Percentiles rank a stretch among this genome's conserved stretches.
Conservation (phyloP, 2,329 filamentous ascomycete species). For the Diatrype stigma region DNA sequence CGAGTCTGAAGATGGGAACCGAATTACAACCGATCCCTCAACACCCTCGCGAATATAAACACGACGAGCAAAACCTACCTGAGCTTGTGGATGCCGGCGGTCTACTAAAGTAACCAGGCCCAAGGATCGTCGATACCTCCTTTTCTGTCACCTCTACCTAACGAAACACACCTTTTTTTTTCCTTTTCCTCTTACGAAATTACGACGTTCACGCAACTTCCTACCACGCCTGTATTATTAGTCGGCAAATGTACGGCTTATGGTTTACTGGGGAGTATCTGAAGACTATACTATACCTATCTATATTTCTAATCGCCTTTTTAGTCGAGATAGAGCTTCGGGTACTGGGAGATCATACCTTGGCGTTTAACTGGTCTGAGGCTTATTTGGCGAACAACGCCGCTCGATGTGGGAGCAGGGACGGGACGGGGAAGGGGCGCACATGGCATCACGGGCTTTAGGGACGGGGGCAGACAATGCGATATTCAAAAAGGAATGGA, state of each 20-base stretch:
- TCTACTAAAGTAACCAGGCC: slow-evolving; percentile 26
- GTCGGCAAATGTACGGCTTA: slow-evolving; percentile 10
- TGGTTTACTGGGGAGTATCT: slow-evolving; percentile 5
- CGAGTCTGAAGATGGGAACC: slow-evolving; percentile 32
- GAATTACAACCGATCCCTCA: slow-evolving; percentile 45
- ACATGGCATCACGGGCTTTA: no score
- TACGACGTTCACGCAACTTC: slow-evolving; percentile 18
- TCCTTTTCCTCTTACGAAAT: slow-evolving; percentile 10
- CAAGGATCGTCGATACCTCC: no score
- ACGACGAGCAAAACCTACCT: slow-evolving; percentile 25
- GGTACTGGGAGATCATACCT: background rate
- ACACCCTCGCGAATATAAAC: slow-evolving; percentile 31
- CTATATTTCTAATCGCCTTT: background rate
- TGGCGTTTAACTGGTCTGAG: background rate
- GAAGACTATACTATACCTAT: background rate
- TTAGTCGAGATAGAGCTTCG: background rate
- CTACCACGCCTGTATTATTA: slow-evolving; percentile 18
- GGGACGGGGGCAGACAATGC: no score
- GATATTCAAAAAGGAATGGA: no score
- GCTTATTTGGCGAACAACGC: no score
- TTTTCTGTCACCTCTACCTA: background rate
- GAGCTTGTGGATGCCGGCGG: slow-evolving; percentile 37
- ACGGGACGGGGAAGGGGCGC: no score
- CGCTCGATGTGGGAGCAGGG: no score
- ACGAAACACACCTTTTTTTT: slow-evolving; percentile 5